Base-by-base conservation (phyloP, 495 filamentous ascomycete species). In the Astrocystis sublimbata region DNA sequence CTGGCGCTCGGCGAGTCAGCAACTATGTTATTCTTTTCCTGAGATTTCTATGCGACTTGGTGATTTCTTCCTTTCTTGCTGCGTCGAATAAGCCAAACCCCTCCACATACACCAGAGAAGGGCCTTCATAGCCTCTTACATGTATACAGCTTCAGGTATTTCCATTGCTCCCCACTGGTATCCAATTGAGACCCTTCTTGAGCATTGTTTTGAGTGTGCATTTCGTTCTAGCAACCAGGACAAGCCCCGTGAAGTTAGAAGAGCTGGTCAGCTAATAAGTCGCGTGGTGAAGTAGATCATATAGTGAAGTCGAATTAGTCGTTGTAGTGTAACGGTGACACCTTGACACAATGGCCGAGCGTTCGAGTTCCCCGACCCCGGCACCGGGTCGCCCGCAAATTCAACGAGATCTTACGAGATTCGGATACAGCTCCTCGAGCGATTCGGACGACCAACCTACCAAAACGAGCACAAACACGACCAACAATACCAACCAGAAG, bases 361-460 rank as follows among this genome's bases (percentile, higher is more conserved):
- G 38, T 4, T 30, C 50, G 15, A 19, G 23, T 24, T 21, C 33
- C 42, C 40, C 40, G 35, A 40, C 60, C 6, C 6, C 13, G 15
- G 51, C 60, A 5, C 6, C 13, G 15, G 51, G 31, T 8, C 60
- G 60, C 50, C 60, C 60, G 4, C 12, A 19, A 19, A n/a, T 45
- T 23, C 60, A 56, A 19, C 50, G 50, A 40, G 67, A 67, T 43
- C 63, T 68, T 38, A 28, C 56, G 38, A 65, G 65, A 66, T 75
- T 72, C 50, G 72, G 72, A 13, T 75, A 75, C 41, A 75, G 72
- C 51, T 75, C 72, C 57, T 73, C 72, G 41, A 71, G 67, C 47
- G 72, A 75, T 47, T 75, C 72, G 42, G 72, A 75, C 59, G 72
- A 75, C 43, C 54, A 66, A 15, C 68, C 67, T n/a, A 67, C 56